phyloP scores from a whole-genome alignment of 345 rosid species.

The Fremontodendron californicum region DNA sequence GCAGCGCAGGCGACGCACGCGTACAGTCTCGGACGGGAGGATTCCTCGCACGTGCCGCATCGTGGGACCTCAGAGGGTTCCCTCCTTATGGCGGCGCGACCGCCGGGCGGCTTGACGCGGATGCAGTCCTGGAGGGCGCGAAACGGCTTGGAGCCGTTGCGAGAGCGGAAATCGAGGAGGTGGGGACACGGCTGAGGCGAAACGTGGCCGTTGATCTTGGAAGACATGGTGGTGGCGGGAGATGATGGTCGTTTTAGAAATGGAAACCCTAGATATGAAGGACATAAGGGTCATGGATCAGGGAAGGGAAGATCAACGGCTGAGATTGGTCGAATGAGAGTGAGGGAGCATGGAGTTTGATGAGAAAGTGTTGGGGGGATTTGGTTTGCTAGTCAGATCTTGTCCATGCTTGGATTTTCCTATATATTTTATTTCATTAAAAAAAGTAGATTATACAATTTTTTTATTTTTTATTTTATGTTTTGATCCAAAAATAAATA shows the following conservation, averaged over 20 bases:
- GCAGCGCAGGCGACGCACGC: slow-evolving; percentile 58
- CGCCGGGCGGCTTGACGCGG: slow-evolving; percentile 54
- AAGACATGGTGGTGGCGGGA: slow-evolving; percentile 36
- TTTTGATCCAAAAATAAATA: not conserved
- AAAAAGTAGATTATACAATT: not conserved
- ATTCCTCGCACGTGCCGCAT: slow-evolving; percentile 39
- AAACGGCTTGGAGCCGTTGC: slow-evolving; percentile 48
- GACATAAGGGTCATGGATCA: slow-evolving; percentile 35
- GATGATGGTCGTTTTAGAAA: slow-evolving; percentile 14
- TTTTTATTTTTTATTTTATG: not conserved
- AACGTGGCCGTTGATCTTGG: slow-evolving; percentile 36
- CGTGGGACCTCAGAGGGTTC: slow-evolving; percentile 54
- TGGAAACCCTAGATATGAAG: slow-evolving; percentile 44
- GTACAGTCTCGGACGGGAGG: slow-evolving; percentile 41
- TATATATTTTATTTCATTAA: not conserved
- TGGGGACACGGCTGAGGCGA: slow-evolving; percentile 47
- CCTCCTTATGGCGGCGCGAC: slow-evolving; percentile 47
- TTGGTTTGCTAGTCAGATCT: not conserved
- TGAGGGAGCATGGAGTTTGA: slow-evolving; percentile 17
- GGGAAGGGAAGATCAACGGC: slow-evolving; percentile 40
- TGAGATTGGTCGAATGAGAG: slow-evolving; percentile 24
- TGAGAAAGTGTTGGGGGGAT: not conserved
- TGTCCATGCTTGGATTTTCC: not conserved
- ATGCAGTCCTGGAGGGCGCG: slow-evolving; percentile 52
- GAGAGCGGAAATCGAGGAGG: slow-evolving; percentile 46